Conservation (phyloP, 176 grass and related monocot genomes). For the Echinochloa phyllopogon region DNA sequence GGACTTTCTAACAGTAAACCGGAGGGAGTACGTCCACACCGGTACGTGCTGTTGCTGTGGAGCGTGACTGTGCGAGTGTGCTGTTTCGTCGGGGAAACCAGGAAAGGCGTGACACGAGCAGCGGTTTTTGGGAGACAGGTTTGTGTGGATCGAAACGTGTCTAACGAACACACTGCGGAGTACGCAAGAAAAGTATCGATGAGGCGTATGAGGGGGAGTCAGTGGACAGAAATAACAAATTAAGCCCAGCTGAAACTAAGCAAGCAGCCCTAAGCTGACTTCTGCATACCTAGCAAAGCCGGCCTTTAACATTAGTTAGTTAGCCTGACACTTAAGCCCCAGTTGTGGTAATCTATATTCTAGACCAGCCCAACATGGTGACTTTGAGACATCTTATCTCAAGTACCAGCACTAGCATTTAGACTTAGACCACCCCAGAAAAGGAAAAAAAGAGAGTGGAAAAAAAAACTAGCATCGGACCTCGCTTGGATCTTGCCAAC, state of each 20-base stretch:
- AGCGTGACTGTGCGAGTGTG: neutral
- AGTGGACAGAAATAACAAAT: no score
- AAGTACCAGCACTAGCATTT: neutral
- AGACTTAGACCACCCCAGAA: neutral
- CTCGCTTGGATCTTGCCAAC: neutral
- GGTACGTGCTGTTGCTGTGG: neutral
- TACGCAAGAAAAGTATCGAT: neutral
- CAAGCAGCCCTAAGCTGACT: neutral
- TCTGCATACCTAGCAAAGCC: neutral
- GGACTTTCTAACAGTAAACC: no score
- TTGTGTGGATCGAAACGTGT: neutral
- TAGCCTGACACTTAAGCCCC: neutral
- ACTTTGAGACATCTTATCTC: neutral
- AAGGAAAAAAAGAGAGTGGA: neutral
- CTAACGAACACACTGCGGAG: no score
- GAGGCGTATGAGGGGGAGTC: no score
- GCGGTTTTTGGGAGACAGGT: neutral
- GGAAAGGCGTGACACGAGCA: neutral
- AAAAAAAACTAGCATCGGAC: neutral
- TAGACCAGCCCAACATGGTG: neutral
- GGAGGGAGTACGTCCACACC: no score
- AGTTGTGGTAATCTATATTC: neutral
- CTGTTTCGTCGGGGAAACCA: neutral
- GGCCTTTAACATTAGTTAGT: neutral
- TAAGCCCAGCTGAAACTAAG: no score